Base-by-base conservation (phyloP, 2,329 filamentous ascomycete species). In the Exutisphaerella laricina region DNA sequence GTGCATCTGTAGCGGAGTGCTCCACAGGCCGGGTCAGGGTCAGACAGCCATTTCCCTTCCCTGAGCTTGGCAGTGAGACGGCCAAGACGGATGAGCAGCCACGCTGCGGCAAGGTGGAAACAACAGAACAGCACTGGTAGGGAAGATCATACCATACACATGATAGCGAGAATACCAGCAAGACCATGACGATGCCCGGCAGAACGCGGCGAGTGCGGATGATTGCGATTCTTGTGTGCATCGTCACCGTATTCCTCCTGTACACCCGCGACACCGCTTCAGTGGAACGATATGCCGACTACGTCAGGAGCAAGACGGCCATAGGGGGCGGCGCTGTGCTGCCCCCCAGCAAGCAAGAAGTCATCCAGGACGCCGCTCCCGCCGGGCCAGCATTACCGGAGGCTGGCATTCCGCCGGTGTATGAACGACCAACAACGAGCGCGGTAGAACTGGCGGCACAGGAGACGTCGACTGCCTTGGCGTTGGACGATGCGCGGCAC, bases 171-270 rank as follows among this genome's bases (percentile, higher is more conserved):
- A n/a, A n/a, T n/a, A n/a, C n/a, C n/a, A n/a, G n/a, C n/a, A n/a
- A n/a, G n/a, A n/a, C n/a, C n/a, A n/a, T n/a, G n/a, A 45, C 37
- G 28, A 58, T 58, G 56, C 46, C 50, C 17, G 54, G 51, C 26
- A 50, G 56, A 29, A 53, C 46, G 33, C 51, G 54, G 30, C 50
- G 56, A 28, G 48, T 54, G 14, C 49, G 56, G 12, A 43, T 55
- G 33, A 35, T 58, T 46, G 55, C 51, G 17, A 41, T 58, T 5
- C 50, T 48, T 10, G 49, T 53, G 34, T 57, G 56, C 43, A 47
- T 49, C 25, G 41, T 50, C 29, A 51, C 51, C 30, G 51, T 54
- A 23, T 51, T 56, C 45, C 45, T 58, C 38, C 41, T 58, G 14
- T 58, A 58, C 42, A 45, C 50, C 35, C 54, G 46, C 20, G 48